A percentile compares a stretch with the other conserved stretches of the same genome.
Conservation (phyloP, 2,329 filamentous ascomycete species). For the Scopulariopsis brevicaulis region DNA sequence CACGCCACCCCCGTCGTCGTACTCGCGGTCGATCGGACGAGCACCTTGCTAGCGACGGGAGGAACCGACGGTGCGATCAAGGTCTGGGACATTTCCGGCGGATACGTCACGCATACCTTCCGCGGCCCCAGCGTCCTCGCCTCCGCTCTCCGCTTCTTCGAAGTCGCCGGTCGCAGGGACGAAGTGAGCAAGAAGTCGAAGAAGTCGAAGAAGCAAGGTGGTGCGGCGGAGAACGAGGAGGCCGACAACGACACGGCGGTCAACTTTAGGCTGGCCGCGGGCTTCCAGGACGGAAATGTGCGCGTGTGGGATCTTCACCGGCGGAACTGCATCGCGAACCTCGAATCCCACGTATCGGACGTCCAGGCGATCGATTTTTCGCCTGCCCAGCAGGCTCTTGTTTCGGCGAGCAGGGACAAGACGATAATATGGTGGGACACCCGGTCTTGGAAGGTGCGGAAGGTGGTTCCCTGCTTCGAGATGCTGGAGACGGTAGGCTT, state of each 20-base stretch:
- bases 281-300: slow-evolving; percentile 88
- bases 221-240: slow-evolving; percentile 18
- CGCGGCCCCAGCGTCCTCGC: slow-evolving; percentile 85
- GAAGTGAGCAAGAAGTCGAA: slow-evolving; percentile 24
- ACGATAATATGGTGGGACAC: slow-evolving; percentile 89
- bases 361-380: slow-evolving; percentile 84
- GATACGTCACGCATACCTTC: slow-evolving; percentile 91
- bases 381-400: slow-evolving; percentile 56
- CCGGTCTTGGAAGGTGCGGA: slow-evolving; percentile 69
- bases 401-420: slow-evolving; percentile 86
- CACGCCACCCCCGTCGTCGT: slow-evolving; percentile 85
- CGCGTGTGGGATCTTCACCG: slow-evolving; percentile 87
- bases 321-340: slow-evolving; percentile 60
- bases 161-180: slow-evolving; percentile 42
- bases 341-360: slow-evolving; percentile 91
- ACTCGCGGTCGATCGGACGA: slow-evolving; percentile 67
- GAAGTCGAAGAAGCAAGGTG: slow-evolving; percentile 22
- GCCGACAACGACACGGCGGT: slow-evolving; percentile 27
- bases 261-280: slow-evolving; percentile 74
- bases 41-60: slow-evolving; percentile 84
- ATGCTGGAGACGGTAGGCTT: slow-evolving; percentile 79
- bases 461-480: slow-evolving; percentile 76
- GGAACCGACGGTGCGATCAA: slow-evolving; percentile 90
- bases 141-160: slow-evolving; percentile 86
- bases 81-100: slow-evolving; percentile 87